Evolutionary conservation across 2,329 filamentous ascomycete genomes (phyloP).

Genomic region (Fusarium compactum): DNA sequence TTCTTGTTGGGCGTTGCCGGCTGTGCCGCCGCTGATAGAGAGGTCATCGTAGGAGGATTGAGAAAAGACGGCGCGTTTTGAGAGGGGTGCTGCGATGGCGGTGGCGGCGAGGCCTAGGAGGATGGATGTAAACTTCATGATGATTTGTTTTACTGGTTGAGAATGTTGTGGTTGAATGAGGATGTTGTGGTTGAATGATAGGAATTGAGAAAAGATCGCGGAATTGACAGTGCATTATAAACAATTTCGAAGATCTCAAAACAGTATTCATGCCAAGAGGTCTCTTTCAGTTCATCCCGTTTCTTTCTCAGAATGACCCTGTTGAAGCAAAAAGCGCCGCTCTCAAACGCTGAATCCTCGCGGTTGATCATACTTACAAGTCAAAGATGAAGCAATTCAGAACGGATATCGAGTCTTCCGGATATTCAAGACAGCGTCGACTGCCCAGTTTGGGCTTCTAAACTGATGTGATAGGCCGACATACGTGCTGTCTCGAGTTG

Average conservation of each 20-base stretch:
- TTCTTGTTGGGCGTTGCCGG: conserved; percentile 59
- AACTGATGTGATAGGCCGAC: neutral
- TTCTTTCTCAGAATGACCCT: neutral
- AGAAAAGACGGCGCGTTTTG: conserved; percentile 49
- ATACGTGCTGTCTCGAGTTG: neutral
- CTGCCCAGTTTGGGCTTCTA: too few relatives aligned
- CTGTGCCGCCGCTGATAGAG: conserved; percentile 60
- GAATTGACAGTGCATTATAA: neutral
- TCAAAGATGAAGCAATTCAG: neutral
- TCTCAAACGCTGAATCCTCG: neutral
- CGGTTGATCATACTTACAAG: neutral
- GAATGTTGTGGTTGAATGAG: neutral
- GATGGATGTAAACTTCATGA: conserved; percentile 54
- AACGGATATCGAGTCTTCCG: conserved; percentile 6
- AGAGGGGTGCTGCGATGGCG: conserved; percentile 48
- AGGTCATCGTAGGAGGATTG: conserved; percentile 58
- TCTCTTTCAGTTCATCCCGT: too few relatives aligned
- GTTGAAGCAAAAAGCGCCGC: neutral
- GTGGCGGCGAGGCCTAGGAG: conserved; percentile 46
- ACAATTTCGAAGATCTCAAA: neutral
- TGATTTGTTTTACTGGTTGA: neutral
- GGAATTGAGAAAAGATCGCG: neutral
- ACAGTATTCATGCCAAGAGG: neutral
- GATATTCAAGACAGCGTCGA: accelerated
- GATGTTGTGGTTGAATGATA: neutral